These are phyloP conservation scores for Saitozyma podzolica DNA, from an alignment of 768 basidiomycete genomes.

Conservation along the genomic window DNA sequence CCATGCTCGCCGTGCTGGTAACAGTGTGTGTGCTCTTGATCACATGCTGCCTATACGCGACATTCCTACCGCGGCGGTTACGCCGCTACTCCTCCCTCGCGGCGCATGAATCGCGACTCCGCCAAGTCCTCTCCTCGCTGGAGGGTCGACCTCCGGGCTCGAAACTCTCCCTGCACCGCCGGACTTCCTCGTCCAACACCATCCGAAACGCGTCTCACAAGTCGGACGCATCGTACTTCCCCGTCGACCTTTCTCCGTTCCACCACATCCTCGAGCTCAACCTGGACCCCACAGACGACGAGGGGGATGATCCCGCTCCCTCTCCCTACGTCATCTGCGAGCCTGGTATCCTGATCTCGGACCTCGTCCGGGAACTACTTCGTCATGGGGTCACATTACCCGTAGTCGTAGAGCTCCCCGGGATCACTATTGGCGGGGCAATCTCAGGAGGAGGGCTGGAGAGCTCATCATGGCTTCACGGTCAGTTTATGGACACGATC, in stretches of 20 bases:
- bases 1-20: too few species aligned
- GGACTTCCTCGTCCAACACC: constrained; percentile 17
- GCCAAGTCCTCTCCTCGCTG: constrained; percentile 2
- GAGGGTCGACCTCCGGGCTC: constrained; percentile 2
- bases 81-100: not conserved
- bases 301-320: too few species aligned
- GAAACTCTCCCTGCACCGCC: constrained; percentile 13
- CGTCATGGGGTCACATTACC: constrained; percentile 9
- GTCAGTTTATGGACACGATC: constrained; percentile 21
- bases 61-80: too few species aligned
- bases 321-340: constrained; percentile 9
- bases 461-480: constrained; percentile 10
- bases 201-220: constrained; percentile 22
- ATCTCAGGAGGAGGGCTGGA: constrained; percentile 22
- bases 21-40: too few species aligned
- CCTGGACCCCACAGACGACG: not conserved
- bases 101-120: not conserved
- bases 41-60: too few species aligned
- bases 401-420: constrained; percentile 18
- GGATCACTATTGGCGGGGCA: constrained; percentile 21
- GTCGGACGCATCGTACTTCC: not conserved
- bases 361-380: constrained; percentile 10
- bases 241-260: constrained; percentile 19
- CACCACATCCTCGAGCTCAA: constrained; percentile 16
- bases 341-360: constrained; percentile 13